Evolutionary conservation across 345 rosid genomes (phyloP).

Genomic region (Geranium rotundifolium): DNA sequence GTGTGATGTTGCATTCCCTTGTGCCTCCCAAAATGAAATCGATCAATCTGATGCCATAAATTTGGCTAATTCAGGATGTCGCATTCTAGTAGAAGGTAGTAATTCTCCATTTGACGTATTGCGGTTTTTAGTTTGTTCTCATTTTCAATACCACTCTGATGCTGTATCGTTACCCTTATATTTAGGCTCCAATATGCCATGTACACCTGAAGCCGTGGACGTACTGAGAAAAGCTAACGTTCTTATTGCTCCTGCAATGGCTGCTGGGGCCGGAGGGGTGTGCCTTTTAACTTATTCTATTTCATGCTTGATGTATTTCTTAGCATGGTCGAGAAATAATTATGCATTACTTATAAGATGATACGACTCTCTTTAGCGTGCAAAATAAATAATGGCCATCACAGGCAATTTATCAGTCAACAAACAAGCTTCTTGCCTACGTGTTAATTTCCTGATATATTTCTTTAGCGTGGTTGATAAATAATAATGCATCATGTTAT

Average conservation of each 20-base stretch:
- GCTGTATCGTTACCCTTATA: conserved; percentile 6
- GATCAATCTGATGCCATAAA: conserved; percentile 89
- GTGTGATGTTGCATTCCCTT: conserved; percentile 92
- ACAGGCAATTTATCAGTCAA: too few relatives aligned
- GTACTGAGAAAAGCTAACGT: conserved; percentile 78
- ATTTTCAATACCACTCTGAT: background rate
- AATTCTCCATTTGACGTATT: conserved; percentile 9
- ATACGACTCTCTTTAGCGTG: too few relatives aligned
- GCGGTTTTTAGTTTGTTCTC: conserved; percentile 2
- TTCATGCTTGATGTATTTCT: background rate
- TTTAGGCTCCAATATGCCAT: conserved; percentile 93
- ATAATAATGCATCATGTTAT: too few relatives aligned
- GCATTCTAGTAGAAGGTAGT: conserved; percentile 83
- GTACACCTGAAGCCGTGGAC: conserved; percentile 89
- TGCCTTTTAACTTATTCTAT: conserved; percentile 14
- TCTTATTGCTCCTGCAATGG: conserved; percentile 90
- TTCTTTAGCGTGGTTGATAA: conserved; percentile 3
- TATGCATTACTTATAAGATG: too few relatives aligned
- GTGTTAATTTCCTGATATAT: too few relatives aligned
- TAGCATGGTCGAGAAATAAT: too few relatives aligned
- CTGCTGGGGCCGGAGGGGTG: conserved; percentile 99
- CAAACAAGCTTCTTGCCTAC: too few relatives aligned
- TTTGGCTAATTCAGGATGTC: conserved; percentile 86
- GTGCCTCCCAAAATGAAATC: conserved; percentile 91
- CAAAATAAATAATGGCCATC: too few relatives aligned